A percentile compares a stretch with the other conserved stretches of the same genome.
Conservation (phyloP, 495 filamentous ascomycete genomes). For the Penicillium tannophilum region DNA sequence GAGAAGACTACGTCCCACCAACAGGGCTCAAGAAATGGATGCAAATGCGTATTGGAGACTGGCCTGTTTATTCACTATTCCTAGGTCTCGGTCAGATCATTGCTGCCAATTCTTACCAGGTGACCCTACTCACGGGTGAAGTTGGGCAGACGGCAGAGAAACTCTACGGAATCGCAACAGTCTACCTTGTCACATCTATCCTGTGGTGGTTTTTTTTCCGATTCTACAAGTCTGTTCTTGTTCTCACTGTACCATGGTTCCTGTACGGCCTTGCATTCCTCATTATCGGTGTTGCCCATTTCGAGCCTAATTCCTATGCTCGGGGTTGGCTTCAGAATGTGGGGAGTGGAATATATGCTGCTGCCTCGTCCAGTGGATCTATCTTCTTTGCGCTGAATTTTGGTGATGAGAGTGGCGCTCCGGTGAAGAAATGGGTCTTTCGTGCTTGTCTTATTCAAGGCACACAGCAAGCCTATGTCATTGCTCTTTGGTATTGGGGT, state of each 20-base stretch:
- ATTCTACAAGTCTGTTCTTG: constrained; percentile 60
- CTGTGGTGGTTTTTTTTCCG: constrained; percentile 70
- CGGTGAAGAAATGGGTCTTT: constrained; percentile 54
- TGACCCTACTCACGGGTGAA: constrained; percentile 68
- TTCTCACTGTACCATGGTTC: constrained; percentile 61
- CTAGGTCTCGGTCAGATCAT: constrained; percentile 69
- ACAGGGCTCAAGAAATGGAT: constrained; percentile 61
- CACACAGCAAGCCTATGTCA: constrained; percentile 53
- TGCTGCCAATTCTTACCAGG: constrained; percentile 72
- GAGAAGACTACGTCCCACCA: constrained; percentile 65
- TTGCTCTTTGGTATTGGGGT: constrained; percentile 57
- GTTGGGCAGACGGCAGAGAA: constrained; percentile 62
- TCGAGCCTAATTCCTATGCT: constrained; percentile 41
- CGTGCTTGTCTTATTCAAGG: constrained; percentile 55
- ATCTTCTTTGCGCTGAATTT: constrained; percentile 57
- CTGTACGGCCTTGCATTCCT: constrained; percentile 69
- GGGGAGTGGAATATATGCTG: constrained; percentile 49
- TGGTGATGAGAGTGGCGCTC: constrained; percentile 51
- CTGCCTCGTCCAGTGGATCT: constrained; percentile 51
- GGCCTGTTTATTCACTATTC: constrained; percentile 74
- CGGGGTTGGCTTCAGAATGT: constrained; percentile 55
- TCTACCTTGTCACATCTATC: constrained; percentile 63
- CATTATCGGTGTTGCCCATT: constrained; percentile 66
- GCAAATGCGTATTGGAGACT: constrained; percentile 56
- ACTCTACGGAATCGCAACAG: constrained; percentile 66